Evolutionary conservation across 805 yeast species (phyloP).

Genomic region (Lipomyces spencermartinsiae): DNA sequence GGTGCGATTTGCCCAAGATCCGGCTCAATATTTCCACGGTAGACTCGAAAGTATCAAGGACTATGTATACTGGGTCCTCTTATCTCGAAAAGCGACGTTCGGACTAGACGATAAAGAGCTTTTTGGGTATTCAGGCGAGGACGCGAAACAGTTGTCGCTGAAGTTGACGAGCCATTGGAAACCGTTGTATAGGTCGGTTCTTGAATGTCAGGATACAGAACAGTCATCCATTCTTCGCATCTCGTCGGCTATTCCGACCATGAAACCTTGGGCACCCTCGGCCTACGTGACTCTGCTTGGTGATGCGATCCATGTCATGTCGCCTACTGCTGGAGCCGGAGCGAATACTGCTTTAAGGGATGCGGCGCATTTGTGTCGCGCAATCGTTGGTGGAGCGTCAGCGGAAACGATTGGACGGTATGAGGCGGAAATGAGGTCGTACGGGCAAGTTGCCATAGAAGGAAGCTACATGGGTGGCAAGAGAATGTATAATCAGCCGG

Average conservation of each 20-base stretch:
- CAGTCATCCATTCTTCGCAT: slow-evolving; percentile 20
- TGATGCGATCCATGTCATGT: slow-evolving; percentile 14
- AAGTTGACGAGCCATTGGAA: slow-evolving; percentile 12
- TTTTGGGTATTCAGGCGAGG: not conserved
- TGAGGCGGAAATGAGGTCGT: not conserved
- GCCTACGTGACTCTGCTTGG: slow-evolving; percentile 12
- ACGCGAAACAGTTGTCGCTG: slow-evolving; percentile 5
- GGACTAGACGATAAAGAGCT: slow-evolving; percentile 5
- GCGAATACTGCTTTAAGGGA: slow-evolving; percentile 16
- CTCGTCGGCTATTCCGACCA: slow-evolving; percentile 9
- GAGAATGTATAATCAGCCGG: not conserved
- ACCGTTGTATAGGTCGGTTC: slow-evolving; percentile 6
- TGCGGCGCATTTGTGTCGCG: not conserved
- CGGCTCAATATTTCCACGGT: slow-evolving; percentile 3
- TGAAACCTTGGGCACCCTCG: slow-evolving; percentile 8
- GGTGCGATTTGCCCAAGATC: not conserved
- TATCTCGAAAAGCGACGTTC: not conserved
- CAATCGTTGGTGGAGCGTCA: not conserved
- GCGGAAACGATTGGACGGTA: not conserved
- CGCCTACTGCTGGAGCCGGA: slow-evolving; percentile 10
- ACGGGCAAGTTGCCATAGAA: not conserved
- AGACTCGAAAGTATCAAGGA: not conserved
- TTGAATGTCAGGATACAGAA: slow-evolving; percentile 6
- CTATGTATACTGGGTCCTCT: slow-evolving; percentile 15
- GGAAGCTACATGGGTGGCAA: slow-evolving; percentile 5